Percentiles rank a stretch among this genome's conserved stretches.
These are phyloP conservation scores for Bocquillonia castaneifolia DNA, from an alignment of 441 rosid genomes.

Conservation along the genomic window DNA sequence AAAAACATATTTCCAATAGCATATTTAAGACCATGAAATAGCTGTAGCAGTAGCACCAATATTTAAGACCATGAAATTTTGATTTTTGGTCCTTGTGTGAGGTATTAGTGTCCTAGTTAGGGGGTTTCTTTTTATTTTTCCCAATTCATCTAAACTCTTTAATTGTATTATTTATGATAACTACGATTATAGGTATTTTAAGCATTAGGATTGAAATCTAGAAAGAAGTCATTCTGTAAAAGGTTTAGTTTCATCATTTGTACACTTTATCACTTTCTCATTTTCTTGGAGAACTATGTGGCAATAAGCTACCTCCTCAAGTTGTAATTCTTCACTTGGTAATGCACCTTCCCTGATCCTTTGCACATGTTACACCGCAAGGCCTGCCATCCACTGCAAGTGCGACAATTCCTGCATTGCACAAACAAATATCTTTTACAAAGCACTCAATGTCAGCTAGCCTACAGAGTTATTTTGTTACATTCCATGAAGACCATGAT, in stretches of 20 bases:
- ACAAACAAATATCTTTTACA: constrained; percentile 21
- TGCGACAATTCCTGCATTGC: constrained; percentile 59
- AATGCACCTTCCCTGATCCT: constrained; percentile 83
- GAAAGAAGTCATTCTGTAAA: not conserved
- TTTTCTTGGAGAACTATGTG: constrained; percentile 6
- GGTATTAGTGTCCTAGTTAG: not conserved
- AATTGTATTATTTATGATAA: not conserved
- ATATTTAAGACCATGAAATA: no score
- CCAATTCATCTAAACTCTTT: not conserved
- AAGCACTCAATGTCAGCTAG: not conserved
- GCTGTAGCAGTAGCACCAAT: not conserved
- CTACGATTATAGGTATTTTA: constrained; percentile 1
- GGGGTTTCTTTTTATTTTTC: not conserved
- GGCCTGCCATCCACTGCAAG: constrained; percentile 91
- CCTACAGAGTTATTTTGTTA: not conserved
- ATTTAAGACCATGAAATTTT: not conserved
- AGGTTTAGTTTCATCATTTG: not conserved
- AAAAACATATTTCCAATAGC: no score
- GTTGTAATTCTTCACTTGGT: constrained; percentile 68
- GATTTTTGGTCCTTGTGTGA: not conserved
- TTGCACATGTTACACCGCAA: constrained; percentile 77
- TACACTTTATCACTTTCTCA: not conserved
- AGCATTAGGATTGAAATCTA: not conserved
- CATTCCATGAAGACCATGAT: not conserved
- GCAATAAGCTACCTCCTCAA: constrained; percentile 57